Conservation (phyloP, 805 yeast genomes). For the Zygoascus bituminiphila region DNA sequence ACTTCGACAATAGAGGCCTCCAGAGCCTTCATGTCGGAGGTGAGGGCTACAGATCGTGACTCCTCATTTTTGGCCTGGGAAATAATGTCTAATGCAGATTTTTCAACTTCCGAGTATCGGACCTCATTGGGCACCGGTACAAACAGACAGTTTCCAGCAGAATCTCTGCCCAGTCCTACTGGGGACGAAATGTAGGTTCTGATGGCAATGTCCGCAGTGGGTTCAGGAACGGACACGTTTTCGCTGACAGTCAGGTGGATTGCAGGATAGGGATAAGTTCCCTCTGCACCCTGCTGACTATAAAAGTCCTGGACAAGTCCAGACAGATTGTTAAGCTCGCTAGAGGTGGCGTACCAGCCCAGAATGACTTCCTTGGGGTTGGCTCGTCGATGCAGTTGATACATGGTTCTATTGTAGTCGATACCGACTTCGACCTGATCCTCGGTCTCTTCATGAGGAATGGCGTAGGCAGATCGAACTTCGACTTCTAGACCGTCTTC, state of each 20-base stretch:
- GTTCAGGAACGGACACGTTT: conserved; percentile 16
- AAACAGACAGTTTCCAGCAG: conserved; percentile 48
- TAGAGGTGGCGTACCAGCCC: conserved; percentile 69
- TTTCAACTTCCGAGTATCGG: conserved; percentile 49
- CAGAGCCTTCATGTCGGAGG: conserved; percentile 27
- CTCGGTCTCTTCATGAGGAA: conserved; percentile 68
- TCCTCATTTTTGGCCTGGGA: conserved; percentile 28
- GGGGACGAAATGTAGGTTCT: conserved; percentile 71
- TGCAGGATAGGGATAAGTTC: conserved; percentile 69
- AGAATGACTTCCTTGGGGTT: conserved; percentile 70
- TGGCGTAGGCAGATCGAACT: conserved; percentile 67
- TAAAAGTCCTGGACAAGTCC: conserved; percentile 77
- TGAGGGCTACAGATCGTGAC: conserved; percentile 26
- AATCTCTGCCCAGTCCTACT: conserved; percentile 45
- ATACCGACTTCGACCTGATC: conserved; percentile 74
- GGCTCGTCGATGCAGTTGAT: conserved; percentile 63
- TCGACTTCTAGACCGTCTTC: conserved; percentile 76
- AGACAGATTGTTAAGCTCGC: conserved; percentile 58
- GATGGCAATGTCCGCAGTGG: conserved; percentile 44
- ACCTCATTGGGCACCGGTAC: conserved; percentile 67
- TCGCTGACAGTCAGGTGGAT: conserved; percentile 56
- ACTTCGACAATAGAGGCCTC: conserved; percentile 31
- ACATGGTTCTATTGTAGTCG: conserved; percentile 62
- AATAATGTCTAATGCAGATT: conserved; percentile 27
- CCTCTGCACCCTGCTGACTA: conserved; percentile 53